Evolutionary conservation across 352 stramenopile genomes (phyloP), one percentile per base, ranked within the genome.

Genomic region (Phytopythium cucurbitacearum): DNA sequence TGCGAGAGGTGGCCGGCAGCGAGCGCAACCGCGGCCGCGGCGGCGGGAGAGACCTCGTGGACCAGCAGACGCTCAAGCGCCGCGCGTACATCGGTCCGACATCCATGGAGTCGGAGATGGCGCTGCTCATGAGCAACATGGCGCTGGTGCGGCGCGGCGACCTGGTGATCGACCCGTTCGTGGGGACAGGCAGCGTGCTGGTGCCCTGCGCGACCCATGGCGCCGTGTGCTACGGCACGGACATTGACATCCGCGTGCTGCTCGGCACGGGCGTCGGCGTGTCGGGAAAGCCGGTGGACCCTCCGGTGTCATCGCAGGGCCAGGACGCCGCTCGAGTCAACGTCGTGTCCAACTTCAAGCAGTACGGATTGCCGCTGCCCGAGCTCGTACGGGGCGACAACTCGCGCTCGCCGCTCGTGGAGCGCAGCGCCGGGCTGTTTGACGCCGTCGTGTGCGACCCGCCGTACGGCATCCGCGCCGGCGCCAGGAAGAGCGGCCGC

Each of bases 41-140:
- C 2, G 80, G 80, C 7, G 76, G 67, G 7, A 64, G 83, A 48
- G 87, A 94, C 54, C 62, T 93, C 15, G 64, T 98, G 7, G 81
- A 96, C 55, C 71, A 95, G 44, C 97, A 96, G 57, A 97, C 91
- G 55, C 74, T 99, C 28, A 98, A 98, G 66, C 89, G 93, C 56
- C 79, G 96, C 59, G 68, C 76, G 21, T 99, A 98, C 73, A 91
- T 99, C 35, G 97, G 97, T 1, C 97, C 97, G 5, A 99, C 97
- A 4, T 97, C 87, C 33, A 98, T 99, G 91, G 96, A 99, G 72
- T 94, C 89, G 37, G 96, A 99, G 62, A 89, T 99, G 54, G 91
- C 91, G 38, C 78, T 99, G 59, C 76, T 99, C 45, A 99, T 99
- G 96, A 91, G 61, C 61, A 91, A 92, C 56, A 90, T 89, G 78